Base-by-base conservation (phyloP, 495 filamentous ascomycete species). In the Neurospora intermedia region DNA sequence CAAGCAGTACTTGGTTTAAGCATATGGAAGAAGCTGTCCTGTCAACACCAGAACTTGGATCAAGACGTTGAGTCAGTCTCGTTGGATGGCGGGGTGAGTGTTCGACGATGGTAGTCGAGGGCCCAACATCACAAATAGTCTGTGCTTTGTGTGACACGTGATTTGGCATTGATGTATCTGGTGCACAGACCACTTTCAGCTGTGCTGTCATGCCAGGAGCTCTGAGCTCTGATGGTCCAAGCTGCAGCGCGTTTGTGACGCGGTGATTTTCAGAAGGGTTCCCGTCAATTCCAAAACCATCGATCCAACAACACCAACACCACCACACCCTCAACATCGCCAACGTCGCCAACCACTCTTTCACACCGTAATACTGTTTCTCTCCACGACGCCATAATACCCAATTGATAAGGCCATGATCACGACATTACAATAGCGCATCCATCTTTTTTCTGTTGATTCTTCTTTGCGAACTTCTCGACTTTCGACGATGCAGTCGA, bases 401-500 rank as follows among this genome's bases (percentile, higher is more conserved):
- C 2, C 69, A 0, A 23, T 13, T 71, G 35, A 20, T 59, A 6
- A 71, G 43, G 16, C 45, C 38, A 66, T 66, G 15, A 42, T 48
- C 11, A 39, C 71, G 16, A 48, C 71, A 18, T 23, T 41, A 16
- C 73, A 69, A 54, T 40, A 62, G 54, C 54, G 54, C 1, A 8
- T 35, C 46, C 35, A 1, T 8, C 16, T 41, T 27, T 27, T 70
- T 59, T 66, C 73, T n/a, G 20, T 13, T 45, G 35, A 9, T 7
- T 66, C 35, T 66, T 35, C 41, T 27, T 46, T 66, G 4, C 40
- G 11, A 8, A 43, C 6, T 70, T 6, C 31, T 42, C 27, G 45
- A n/a, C 41, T 40, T 2, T 54, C 23, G 70, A 69, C 70, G 43
- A 80, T 80, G 79, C 74, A 76, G 76, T 72, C 73, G 2, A 62